These are phyloP conservation scores for Hypoxylon subgilvum DNA, from an alignment of 495 filamentous ascomycete species.

Conservation along the genomic window DNA sequence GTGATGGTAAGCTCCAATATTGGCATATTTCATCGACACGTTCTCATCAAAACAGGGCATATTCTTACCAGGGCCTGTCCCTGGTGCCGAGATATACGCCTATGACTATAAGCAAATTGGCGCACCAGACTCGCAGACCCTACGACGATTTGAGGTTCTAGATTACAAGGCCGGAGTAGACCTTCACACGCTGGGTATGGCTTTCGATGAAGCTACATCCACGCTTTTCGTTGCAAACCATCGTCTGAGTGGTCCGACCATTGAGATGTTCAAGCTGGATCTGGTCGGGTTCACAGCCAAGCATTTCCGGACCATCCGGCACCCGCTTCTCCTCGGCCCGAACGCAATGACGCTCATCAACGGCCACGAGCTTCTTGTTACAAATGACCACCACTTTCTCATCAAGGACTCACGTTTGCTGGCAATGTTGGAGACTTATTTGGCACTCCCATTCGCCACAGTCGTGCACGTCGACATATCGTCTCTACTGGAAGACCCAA, in stretches of 20 bases:
- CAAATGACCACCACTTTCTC: slow-evolving; percentile 62
- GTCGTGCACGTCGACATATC: slow-evolving; percentile 50
- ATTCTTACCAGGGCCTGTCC: slow-evolving; percentile 30
- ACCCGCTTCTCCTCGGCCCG: slow-evolving; percentile 59
- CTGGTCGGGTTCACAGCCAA: slow-evolving; percentile 40
- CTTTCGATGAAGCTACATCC: slow-evolving; percentile 44
- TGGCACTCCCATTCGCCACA: slow-evolving; percentile 43
- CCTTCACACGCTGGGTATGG: slow-evolving; percentile 56
- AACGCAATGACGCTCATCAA: slow-evolving; percentile 62
- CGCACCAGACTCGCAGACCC: slow-evolving; percentile 30
- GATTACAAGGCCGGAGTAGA: slow-evolving; percentile 39
- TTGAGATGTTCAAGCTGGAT: slow-evolving; percentile 65
- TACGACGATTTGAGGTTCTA: slow-evolving; percentile 41
- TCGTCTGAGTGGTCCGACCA: slow-evolving; percentile 26
- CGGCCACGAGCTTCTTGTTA: slow-evolving; percentile 60
- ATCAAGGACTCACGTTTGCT: slow-evolving; percentile 25
- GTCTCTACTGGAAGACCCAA: slow-evolving; percentile 47
- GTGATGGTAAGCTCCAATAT: slow-evolving; percentile 52
- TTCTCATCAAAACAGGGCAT: slow-evolving; percentile 26
- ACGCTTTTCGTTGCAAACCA: slow-evolving; percentile 46
- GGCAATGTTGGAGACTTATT: slow-evolving; percentile 44
- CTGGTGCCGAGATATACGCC: slow-evolving; percentile 45
- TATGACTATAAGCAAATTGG: slow-evolving; percentile 44
- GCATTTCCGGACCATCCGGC: slow-evolving; percentile 56
- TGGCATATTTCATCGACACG: neutral